phyloP scores from a whole-genome alignment of 148 eudicot genomes.

The Simmondsia chinensis region DNA sequence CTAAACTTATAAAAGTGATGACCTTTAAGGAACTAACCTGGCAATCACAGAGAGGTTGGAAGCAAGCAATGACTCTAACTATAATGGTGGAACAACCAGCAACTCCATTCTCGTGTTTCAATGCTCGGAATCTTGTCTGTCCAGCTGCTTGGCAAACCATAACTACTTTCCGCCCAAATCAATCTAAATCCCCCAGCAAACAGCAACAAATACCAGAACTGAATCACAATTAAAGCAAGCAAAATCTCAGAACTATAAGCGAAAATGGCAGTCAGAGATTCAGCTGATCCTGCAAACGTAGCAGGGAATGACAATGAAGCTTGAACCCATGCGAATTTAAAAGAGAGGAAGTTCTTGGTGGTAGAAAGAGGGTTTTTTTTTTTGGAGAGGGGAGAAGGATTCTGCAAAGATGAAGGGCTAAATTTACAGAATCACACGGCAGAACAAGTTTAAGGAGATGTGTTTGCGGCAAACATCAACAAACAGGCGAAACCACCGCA shows the following conservation, averaged over 20 bases:
- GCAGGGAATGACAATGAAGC: conserved; percentile 61
- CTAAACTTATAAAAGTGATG: too few relatives aligned
- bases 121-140: conserved; percentile 86
- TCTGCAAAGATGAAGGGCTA: background rate
- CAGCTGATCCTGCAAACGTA: conserved; percentile 80
- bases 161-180: conserved; percentile 47
- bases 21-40: conserved; percentile 71
- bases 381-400: background rate
- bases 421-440: conserved; percentile 79
- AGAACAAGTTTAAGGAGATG: conserved; percentile 60
- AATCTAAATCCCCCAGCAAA: conserved; percentile 2
- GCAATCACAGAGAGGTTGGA: conserved; percentile 89
- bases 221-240: background rate
- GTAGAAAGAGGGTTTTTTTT: background rate
- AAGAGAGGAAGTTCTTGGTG: background rate
- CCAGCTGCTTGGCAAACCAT: conserved; percentile 99
- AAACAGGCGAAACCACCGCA: conserved; percentile 79
- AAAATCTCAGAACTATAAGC: background rate
- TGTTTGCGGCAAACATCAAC: conserved; percentile 74
- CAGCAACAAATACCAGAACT: conserved; percentile 14
- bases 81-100: conserved; percentile 79
- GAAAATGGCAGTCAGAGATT: too few relatives aligned
- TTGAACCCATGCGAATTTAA: conserved; percentile 69
- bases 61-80: conserved; percentile 94
- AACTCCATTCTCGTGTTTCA: conserved; percentile 84